Percentiles rank a stretch among this genome's conserved stretches.
phyloP scores from a whole-genome alignment of 306 rosid species.

The Coriaria nepalensis region DNA sequence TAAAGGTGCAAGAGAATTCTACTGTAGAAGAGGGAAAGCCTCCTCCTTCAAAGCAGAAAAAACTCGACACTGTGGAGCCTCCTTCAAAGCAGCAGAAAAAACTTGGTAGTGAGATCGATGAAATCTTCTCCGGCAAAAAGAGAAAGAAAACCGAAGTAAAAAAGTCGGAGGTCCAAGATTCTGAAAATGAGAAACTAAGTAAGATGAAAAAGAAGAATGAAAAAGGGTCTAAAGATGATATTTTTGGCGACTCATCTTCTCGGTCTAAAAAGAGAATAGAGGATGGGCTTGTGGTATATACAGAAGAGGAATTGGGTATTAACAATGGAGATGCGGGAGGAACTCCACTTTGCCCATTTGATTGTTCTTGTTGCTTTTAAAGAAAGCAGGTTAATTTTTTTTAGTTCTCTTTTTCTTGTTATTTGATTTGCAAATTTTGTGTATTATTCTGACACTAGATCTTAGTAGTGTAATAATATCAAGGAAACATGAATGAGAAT shows the following conservation, averaged over 20 bases:
- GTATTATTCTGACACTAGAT: no score
- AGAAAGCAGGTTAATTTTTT: no score
- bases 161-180: constrained; percentile 13
- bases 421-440: no score
- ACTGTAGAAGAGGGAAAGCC: constrained; percentile 24
- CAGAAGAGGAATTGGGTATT: constrained; percentile 60
- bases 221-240: constrained; percentile 13
- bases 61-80: constrained; percentile 15
- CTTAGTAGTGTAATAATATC: no score
- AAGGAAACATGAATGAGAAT: no score
- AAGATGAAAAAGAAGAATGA: constrained; percentile 27
- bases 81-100: no score
- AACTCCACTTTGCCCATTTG: constrained; percentile 76
- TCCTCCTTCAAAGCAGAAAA: constrained; percentile 19
- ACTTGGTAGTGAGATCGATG: constrained; percentile 44
- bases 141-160: constrained; percentile 32
- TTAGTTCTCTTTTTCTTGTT: no score
- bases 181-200: constrained; percentile 11
- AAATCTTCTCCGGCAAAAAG: constrained; percentile 49
- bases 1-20: constrained; percentile 14
- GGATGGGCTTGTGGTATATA: constrained; percentile 49
- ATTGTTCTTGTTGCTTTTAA: constrained; percentile 79
- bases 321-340: constrained; percentile 46
- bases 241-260: constrained; percentile 21
- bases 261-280: constrained; percentile 32